Evolutionary conservation across 768 basidiomycete genomes (phyloP).

Genomic region (Suillus hirtellus): DNA sequence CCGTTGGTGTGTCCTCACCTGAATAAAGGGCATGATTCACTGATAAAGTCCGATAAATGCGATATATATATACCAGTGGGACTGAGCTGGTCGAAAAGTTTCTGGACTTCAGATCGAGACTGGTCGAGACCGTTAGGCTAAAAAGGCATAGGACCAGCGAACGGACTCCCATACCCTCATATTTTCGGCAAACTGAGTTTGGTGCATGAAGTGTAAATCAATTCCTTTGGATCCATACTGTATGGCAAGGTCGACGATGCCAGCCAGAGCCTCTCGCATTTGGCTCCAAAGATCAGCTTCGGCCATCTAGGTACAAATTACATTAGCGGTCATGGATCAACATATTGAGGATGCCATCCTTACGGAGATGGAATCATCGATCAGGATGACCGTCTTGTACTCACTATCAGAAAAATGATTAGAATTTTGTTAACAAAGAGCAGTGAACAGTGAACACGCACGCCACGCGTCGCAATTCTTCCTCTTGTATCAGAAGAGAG

Average conservation of each 20-base stretch:
- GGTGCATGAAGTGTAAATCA: conserved; percentile 46
- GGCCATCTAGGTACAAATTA: conserved; percentile 33
- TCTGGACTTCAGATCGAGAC: conserved; percentile 23
- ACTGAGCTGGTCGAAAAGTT: conserved; percentile 26
- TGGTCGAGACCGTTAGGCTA: conserved; percentile 11
- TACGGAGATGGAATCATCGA: conserved; percentile 44
- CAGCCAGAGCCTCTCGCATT: conserved; percentile 43
- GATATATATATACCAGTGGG: conserved; percentile 25
- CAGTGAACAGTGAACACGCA: conserved; percentile 18
- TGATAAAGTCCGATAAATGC: neutral
- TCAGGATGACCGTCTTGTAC: conserved; percentile 42
- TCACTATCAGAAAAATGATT: conserved; percentile 24
- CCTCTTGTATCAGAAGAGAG: conserved; percentile 19
- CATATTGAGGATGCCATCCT: neutral
- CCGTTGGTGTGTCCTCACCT: conserved; percentile 40
- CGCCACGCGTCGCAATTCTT: conserved; percentile 24
- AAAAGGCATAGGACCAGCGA: neutral
- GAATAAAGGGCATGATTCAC: conserved; percentile 6
- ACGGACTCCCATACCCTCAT: conserved; percentile 21
- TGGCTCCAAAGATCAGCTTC: conserved; percentile 41
- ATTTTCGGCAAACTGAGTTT: conserved; percentile 28
- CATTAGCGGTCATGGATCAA: neutral
- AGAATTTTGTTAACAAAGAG: conserved; percentile 1
- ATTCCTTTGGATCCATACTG: conserved; percentile 39
- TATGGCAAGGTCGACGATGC: conserved; percentile 38